A percentile compares a stretch with the other conserved stretches of the same genome.
Evolutionary conservation across 805 yeast genomes (phyloP).

Genomic region (Wickerhamiella slavikovae): DNA sequence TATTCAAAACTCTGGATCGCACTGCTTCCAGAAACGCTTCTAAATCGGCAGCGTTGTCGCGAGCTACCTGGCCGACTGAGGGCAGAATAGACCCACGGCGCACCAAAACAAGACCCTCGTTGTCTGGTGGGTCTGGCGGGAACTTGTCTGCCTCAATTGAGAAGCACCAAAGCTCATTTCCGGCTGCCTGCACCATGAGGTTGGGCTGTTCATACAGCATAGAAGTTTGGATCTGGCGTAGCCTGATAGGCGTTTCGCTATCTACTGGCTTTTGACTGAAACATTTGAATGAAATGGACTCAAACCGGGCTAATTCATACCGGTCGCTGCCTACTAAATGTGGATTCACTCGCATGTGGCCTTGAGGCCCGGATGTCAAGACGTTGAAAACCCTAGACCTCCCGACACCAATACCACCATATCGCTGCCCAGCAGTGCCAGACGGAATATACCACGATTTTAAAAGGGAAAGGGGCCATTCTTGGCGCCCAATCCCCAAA

Average conservation of each 20-base stretch:
- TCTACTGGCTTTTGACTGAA: background rate
- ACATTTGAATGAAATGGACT: slow-evolving; percentile 6
- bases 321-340: slow-evolving; percentile 8
- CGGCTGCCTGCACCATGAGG: slow-evolving; percentile 4
- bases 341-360: slow-evolving; percentile 3
- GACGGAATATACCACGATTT: no score
- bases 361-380: no score
- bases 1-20: slow-evolving; percentile 5
- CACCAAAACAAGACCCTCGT: slow-evolving; percentile 1
- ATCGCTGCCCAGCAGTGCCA: no score
- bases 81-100: slow-evolving; percentile 9
- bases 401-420: no score
- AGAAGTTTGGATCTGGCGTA: slow-evolving; percentile 7
- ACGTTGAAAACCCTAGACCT: no score
- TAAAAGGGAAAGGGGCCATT: no score
- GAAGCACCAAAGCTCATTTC: slow-evolving; percentile 12
- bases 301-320: slow-evolving; percentile 7
- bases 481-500: no score
- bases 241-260: background rate
- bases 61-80: slow-evolving; percentile 4
- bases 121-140: slow-evolving; percentile 1
- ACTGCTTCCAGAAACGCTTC: slow-evolving; percentile 9
- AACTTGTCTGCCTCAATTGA: background rate
- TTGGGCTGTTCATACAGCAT: slow-evolving; percentile 6
- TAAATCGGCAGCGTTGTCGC: slow-evolving; percentile 3